These are phyloP conservation scores for Arabis alpina DNA, from an alignment of 345 rosid genomes.

Conservation along the genomic window DNA sequence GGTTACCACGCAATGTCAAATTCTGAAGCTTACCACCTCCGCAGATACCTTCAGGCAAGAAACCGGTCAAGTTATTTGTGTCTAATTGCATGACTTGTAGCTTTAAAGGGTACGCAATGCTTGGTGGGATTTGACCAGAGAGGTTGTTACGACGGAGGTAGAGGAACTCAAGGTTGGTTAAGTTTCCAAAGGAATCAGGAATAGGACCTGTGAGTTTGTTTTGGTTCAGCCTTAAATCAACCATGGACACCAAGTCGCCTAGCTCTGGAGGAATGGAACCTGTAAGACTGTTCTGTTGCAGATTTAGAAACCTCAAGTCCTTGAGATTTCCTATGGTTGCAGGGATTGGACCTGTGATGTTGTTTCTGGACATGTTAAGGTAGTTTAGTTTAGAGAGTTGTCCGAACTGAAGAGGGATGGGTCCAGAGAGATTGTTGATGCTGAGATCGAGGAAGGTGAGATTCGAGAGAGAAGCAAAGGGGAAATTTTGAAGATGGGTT, in stretches of 20 bases:
- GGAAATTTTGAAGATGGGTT: not conserved
- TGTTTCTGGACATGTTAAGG: slow-evolving; percentile 2
- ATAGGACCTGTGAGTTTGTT: not conserved
- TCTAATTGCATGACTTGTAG: not conserved
- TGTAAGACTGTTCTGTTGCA: not conserved
- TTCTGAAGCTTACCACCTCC: not conserved
- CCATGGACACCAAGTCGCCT: not conserved
- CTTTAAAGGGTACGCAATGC: not conserved
- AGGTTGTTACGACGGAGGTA: not conserved
- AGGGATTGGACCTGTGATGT: not conserved
- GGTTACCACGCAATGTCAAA: not conserved
- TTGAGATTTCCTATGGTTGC: not conserved
- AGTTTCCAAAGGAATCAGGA: slow-evolving; percentile 8
- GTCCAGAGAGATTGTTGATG: not conserved
- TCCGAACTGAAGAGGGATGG: not conserved
- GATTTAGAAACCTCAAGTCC: not conserved
- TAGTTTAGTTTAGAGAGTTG: not conserved
- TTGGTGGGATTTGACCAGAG: not conserved
- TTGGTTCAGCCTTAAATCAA: not conserved
- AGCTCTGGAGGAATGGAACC: slow-evolving; percentile 3
- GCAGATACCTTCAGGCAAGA: slow-evolving; percentile 9
- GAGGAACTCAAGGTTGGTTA: not conserved
- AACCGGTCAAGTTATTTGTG: slow-evolving; percentile 4
- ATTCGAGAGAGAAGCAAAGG: not conserved
- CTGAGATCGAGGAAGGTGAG: not conserved